Conservation (phyloP, 2,329 filamentous ascomycete species). For the Aspergillus amoenus region DNA sequence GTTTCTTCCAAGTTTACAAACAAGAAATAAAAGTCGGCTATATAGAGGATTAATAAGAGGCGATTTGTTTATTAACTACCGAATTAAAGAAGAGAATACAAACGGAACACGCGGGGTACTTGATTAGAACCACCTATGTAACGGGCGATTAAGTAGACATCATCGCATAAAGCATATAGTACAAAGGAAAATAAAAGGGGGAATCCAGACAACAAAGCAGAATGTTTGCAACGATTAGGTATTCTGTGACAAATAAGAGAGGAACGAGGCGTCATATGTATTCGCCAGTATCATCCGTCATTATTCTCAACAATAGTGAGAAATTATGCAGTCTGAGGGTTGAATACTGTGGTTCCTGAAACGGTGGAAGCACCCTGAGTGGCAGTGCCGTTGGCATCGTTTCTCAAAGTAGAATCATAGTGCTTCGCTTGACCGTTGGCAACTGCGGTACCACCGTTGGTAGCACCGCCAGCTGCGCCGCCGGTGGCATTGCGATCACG, state of each 20-base stretch:
- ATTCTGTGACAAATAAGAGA: conserved; percentile 1
- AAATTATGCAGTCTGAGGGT: conserved; percentile 23
- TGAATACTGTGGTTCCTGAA: conserved; percentile 20
- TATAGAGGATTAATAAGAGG: conserved; percentile 2
- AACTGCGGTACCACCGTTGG: conserved; percentile 6
- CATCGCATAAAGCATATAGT: conserved; percentile 1
- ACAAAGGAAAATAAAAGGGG: conserved; percentile 1
- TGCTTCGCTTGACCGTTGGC: conserved; percentile 12
- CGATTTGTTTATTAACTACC: not conserved
- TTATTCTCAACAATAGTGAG: not conserved
- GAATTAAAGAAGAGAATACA: not conserved
- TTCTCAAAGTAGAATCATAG: not conserved
- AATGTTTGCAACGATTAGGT: conserved; percentile 3
- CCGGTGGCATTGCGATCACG: conserved; percentile 18
- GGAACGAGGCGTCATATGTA: not conserved
- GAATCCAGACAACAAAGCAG: not conserved
- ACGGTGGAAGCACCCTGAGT: conserved; percentile 8
- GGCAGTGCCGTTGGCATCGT: conserved; percentile 9
- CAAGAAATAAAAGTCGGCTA: not conserved
- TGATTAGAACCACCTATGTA: not conserved
- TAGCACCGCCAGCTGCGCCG: conserved; percentile 6
- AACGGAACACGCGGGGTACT: not conserved
- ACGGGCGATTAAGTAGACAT: not conserved
- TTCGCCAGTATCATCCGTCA: not conserved
- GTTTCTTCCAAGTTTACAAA: not conserved